Evolutionary conservation across 1,284 basidiomycete genomes (phyloP), one percentile per base, ranked within the genome.

Genomic region (Ganoderma multipileum): DNA sequence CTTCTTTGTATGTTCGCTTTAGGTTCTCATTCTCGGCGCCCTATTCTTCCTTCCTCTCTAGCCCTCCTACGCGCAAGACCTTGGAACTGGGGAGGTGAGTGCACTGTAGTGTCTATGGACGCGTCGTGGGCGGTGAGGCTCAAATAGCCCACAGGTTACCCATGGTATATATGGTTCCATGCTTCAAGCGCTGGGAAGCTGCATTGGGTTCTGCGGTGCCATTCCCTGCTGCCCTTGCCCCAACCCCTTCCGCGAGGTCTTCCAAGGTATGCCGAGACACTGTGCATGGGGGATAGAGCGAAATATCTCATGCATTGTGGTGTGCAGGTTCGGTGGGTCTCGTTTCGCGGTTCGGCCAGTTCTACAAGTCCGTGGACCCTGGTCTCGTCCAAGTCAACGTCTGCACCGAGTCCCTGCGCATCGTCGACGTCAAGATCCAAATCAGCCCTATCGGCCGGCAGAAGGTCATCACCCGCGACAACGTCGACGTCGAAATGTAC

Each of bases 381-480:
- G 96, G 96, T 73, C 87, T 98, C 28, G 91, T 93, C 64, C 89
- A 95, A 76, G 91, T 98, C 80, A 98, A 99, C 78, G 94, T 97
- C 67, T 97, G 95, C 85, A 94, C 94, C 9, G 96, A 98, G 79
- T 85, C 86, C 1, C 85, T 97, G 52, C 89, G 90, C 66, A 80
- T 93, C 61, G 95, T 97, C 70, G 95, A 98, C 76, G 96, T 99
- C 80, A 97, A 97, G 82, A 97, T 98, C 73, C 95, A 97, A 79
- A 94, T 97, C 72, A 92, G 89, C 70, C 82, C 91, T 8, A 96
- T 98, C 72, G 95, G 95, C 33, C 85, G 91, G 68, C 96, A 97
- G 83, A 90, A 86, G 26, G 95, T 94, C 76, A 93, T 94, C 77
- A 94, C 92, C 23, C 88, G 91, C 72, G 96, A 98, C 83, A 96